Conservation (phyloP, 148 eudicot species). For the Nepenthes gracilis region DNA sequence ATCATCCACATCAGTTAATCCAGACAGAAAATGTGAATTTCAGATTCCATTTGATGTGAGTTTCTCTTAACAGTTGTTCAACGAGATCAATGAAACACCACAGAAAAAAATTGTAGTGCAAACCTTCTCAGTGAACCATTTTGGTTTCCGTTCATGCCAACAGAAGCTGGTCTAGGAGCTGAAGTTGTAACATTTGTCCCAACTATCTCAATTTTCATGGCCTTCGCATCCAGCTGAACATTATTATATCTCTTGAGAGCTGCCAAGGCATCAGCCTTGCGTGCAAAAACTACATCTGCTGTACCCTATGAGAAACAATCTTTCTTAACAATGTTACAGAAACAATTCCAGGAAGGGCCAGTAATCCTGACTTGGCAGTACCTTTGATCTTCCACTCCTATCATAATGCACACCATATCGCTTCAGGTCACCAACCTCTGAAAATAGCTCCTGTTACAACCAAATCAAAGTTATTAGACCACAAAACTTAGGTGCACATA, state of each 20-base stretch:
- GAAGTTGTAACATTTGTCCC: conserved; percentile 8
- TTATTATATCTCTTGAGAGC: conserved; percentile 82
- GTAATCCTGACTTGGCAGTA: conserved; percentile 10
- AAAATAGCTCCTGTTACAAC: conserved; percentile 65
- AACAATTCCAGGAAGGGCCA: background rate
- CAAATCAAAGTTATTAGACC: background rate
- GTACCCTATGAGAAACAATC: conserved; percentile 45
- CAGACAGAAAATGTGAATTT: too few species aligned
- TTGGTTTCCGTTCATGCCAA: background rate
- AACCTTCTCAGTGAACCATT: background rate
- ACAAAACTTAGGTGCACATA: background rate
- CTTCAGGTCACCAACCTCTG: conserved; percentile 77
- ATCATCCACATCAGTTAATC: too few species aligned
- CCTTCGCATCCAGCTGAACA: conserved; percentile 90
- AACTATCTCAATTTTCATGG: conserved; percentile 81
- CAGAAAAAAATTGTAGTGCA: background rate
- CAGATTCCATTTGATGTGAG: too few species aligned
- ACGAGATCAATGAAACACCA: too few species aligned
- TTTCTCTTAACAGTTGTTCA: too few species aligned
- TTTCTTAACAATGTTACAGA: background rate
- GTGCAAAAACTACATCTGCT: conserved; percentile 69
- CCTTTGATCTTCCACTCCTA: conserved; percentile 81
- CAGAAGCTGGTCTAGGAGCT: conserved; percentile 2
- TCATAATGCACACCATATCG: conserved; percentile 60
- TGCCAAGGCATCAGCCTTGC: conserved; percentile 62